Evolutionary conservation across 1,139 yeast species (phyloP), one percentile per base, ranked within the genome.

Genomic region (Diutina mesorugosa): DNA sequence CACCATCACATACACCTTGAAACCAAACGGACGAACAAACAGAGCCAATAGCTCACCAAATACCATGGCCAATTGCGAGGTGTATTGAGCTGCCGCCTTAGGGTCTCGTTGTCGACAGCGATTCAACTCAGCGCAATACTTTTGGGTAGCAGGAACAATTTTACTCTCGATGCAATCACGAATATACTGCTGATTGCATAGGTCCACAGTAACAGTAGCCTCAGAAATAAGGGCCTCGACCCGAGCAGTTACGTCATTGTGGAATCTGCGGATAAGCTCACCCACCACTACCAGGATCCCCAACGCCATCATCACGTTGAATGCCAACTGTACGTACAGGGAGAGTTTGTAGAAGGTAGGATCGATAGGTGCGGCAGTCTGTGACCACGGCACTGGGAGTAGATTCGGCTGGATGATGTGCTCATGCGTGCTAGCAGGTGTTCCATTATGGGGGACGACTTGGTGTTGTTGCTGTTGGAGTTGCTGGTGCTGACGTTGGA

Each of bases 1-100:
- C 45, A 66, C 66, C 55, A 65, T 68, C 35, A 70, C 61, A 58
- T 83, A 74, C 18, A 85, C 80, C 64, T 84, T 80, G 45, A 76
- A 65, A 3, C 87, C 83, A 53, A 87, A 75, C 0, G 88, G 87
- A 60, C 84, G 87, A 21, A 85, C 73, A 59, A 85, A 73, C 0
- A 85, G 77, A 62, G 84, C 84, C n/a, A 85, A 60, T 10, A 85
- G 72, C 58, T 81, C 70, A 0, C 90, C 90, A 2, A 85, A 62
- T 0, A 86, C 81, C 58, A 81, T 81, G 0, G 89, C 88, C 66
- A 84, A 78, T 14, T 85, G 72, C 59, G 54, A 21, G 5, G 53
- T 16, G 9, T 29, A 50, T 10, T 35, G 45, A 6, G 45, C 26
- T 16, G 38, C 45, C 6, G 14, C n/a, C 18, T 21, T 16, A 16